phyloP scores from a whole-genome alignment of 2,329 filamentous ascomycete species.

The Microdochium trichocladiopsis region DNA sequence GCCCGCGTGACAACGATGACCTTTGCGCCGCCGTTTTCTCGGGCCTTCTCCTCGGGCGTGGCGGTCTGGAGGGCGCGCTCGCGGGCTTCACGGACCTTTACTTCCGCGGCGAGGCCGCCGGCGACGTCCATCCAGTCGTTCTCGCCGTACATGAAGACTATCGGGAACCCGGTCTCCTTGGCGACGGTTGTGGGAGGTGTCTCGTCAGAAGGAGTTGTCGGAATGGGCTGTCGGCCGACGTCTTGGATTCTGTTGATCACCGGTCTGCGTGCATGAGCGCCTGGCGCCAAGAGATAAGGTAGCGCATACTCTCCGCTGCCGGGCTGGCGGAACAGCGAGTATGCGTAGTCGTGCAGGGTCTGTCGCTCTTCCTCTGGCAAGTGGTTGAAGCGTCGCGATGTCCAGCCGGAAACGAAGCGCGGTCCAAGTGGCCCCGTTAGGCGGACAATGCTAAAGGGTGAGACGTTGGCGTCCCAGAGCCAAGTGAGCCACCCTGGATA shows the following conservation, averaged over 20 bases:
- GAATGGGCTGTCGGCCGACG: constrained; percentile 66
- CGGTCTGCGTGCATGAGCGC: constrained; percentile 83
- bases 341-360: constrained; percentile 86
- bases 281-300: constrained; percentile 86
- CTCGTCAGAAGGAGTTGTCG: constrained; percentile 18
- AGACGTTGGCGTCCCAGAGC: constrained; percentile 96
- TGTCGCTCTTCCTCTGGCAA: constrained; percentile 73
- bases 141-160: constrained; percentile 94
- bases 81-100: constrained; percentile 68
- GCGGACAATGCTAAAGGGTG: constrained; percentile 85
- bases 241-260: constrained; percentile 81
- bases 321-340: constrained; percentile 85
- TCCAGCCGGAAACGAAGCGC: constrained; percentile 91
- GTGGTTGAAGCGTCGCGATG: constrained; percentile 83
- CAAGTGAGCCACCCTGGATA: constrained; percentile 83
- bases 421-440: constrained; percentile 86
- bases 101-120: constrained; percentile 72
- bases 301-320: constrained; percentile 93
- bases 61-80: constrained; percentile 51
- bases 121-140: constrained; percentile 98
- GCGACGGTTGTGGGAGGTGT: constrained; percentile 15
- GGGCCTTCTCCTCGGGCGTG: constrained; percentile 58
- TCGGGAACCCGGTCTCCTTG: constrained; percentile 62
- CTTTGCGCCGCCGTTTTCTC: constrained; percentile 74
- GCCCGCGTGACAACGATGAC: constrained; percentile 67